phyloP scores from a whole-genome alignment of 1,139 yeast genomes.

The Schwanniomyces etchellsii region DNA sequence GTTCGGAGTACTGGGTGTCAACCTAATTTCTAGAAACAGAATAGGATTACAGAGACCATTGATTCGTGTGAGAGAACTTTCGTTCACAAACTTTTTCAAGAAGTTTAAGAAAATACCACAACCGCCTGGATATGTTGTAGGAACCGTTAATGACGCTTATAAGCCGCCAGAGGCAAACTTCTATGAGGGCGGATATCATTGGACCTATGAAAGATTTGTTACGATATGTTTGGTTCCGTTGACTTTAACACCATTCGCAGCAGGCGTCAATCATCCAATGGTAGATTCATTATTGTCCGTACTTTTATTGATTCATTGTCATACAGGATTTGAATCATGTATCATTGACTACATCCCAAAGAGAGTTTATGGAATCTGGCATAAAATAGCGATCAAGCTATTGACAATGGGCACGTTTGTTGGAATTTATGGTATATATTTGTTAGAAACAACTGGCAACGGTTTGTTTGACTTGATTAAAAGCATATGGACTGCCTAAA shows the following conservation, averaged over 20 bases:
- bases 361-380: slow-evolving; percentile 67
- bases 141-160: slow-evolving; percentile 73
- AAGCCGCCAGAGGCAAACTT: slow-evolving; percentile 51
- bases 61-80: slow-evolving; percentile 13
- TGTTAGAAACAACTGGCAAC: slow-evolving; percentile 50
- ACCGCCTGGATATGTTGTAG: slow-evolving; percentile 72
- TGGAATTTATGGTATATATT: slow-evolving; percentile 63
- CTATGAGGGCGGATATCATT: slow-evolving; percentile 63
- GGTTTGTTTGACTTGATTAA: slow-evolving; percentile 49
- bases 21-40: neutral
- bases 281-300: slow-evolving; percentile 56
- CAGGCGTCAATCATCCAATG: slow-evolving; percentile 44
- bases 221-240: slow-evolving; percentile 60
- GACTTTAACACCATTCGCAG: slow-evolving; percentile 55
- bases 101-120: slow-evolving; percentile 55
- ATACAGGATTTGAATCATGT: slow-evolving; percentile 72
- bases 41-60: neutral
- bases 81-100: slow-evolving; percentile 42
- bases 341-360: slow-evolving; percentile 73
- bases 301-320: slow-evolving; percentile 55
- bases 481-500: slow-evolving; percentile 29
- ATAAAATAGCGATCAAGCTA: slow-evolving; percentile 55
- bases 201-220: slow-evolving; percentile 63
- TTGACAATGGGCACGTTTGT: slow-evolving; percentile 59
- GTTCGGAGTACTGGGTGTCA: too few relatives aligned